These are phyloP conservation scores for Paecilomyces niveus DNA, from an alignment of 2,329 filamentous ascomycete species.

Conservation along the genomic window DNA sequence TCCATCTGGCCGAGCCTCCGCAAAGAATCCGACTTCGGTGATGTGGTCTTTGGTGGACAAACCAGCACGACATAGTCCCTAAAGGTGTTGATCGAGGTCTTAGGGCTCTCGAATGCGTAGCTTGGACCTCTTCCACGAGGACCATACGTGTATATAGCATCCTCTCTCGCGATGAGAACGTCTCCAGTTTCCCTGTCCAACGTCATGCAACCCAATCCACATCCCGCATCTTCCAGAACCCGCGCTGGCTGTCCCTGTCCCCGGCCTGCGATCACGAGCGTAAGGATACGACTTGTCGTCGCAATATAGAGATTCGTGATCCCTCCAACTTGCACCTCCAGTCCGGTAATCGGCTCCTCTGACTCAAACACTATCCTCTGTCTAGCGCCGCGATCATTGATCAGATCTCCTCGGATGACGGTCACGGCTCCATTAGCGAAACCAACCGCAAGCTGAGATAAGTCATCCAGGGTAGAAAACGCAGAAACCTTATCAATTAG, in stretches of 20 bases:
- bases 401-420: constrained; percentile 84
- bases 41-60: constrained; percentile 62
- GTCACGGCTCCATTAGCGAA: constrained; percentile 95
- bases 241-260: constrained; percentile 85
- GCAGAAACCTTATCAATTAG: constrained; percentile 55
- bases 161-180: constrained; percentile 85
- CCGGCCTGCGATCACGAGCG: constrained; percentile 76
- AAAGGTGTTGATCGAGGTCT: constrained; percentile 72
- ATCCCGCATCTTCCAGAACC: constrained; percentile 82
- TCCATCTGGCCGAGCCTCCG: constrained; percentile 71
- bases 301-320: constrained; percentile 81
- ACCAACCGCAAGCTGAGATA: constrained; percentile 88
- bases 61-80: constrained; percentile 82
- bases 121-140: constrained; percentile 77
- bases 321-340: constrained; percentile 63
- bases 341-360: constrained; percentile 89
- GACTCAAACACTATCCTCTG: constrained; percentile 95
- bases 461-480: constrained; percentile 77
- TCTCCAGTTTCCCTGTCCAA: constrained; percentile 72
- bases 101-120: constrained; percentile 84
- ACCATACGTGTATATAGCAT: constrained; percentile 92
- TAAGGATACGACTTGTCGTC: constrained; percentile 81
- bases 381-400: constrained; percentile 89
- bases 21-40: constrained; percentile 53
- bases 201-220: constrained; percentile 91